Evolutionary conservation across 805 yeast species (phyloP).

Genomic region (Spathaspora girioi): DNA sequence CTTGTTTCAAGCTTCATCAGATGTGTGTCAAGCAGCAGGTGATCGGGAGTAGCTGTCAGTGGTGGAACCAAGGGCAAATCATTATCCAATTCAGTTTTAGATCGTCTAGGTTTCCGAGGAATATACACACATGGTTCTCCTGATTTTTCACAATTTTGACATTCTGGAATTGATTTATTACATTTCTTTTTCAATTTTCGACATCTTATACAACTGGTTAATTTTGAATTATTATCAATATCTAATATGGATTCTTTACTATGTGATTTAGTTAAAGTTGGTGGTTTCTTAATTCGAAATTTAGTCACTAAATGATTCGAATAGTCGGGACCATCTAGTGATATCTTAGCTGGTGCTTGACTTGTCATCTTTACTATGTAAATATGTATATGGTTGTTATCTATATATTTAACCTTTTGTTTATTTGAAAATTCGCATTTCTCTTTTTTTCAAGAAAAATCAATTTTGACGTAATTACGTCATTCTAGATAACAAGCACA

Average conservation of each 20-base stretch:
- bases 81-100: neutral
- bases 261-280: neutral
- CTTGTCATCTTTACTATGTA: neutral
- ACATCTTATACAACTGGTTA: slow-evolving; percentile 39
- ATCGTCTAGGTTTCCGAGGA: slow-evolving; percentile 6
- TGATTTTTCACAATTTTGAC: slow-evolving; percentile 40
- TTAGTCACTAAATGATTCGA: slow-evolving; percentile 4
- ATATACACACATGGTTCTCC: slow-evolving; percentile 27
- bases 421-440: neutral
- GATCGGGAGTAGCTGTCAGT: neutral
- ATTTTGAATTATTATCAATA: neutral
- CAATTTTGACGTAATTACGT: neutral
- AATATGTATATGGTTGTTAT: neutral
- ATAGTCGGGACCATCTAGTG: neutral
- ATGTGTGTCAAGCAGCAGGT: too few relatives aligned
- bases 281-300: slow-evolving; percentile 6
- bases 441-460: neutral
- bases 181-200: slow-evolving; percentile 49
- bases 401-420: neutral
- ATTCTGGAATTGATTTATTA: slow-evolving; percentile 40
- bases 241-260: neutral
- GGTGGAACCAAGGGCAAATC: neutral
- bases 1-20: neutral
- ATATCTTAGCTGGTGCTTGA: neutral
- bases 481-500: neutral